Conservation (phyloP, 805 yeast genomes). For the Cyberlindnera subsufficiens region DNA sequence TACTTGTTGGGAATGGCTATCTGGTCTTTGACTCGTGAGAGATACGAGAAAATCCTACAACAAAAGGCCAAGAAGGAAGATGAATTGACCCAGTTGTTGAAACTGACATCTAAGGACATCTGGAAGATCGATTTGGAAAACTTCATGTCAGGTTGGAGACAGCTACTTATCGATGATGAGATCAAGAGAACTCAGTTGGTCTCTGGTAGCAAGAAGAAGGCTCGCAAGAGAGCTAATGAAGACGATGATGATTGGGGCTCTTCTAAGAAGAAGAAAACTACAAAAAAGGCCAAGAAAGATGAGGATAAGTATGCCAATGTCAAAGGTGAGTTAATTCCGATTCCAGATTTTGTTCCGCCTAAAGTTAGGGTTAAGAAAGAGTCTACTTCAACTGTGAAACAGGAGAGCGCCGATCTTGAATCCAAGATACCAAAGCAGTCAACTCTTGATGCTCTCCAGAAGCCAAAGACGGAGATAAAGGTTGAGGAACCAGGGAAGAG, state of each 20-base stretch:
- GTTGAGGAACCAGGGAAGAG: conserved; percentile 5
- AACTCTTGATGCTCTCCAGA: conserved; percentile 1
- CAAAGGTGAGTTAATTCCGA: conserved; percentile 18
- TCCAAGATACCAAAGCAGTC: background rate
- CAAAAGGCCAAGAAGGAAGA: conserved; percentile 69
- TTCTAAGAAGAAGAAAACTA: conserved; percentile 10
- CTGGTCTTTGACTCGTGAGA: conserved; percentile 88
- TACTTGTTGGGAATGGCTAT: conserved; percentile 88
- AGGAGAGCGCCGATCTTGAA: background rate
- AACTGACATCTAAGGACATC: conserved; percentile 73
- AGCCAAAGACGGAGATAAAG: conserved; percentile 12
- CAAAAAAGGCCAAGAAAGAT: conserved; percentile 10
- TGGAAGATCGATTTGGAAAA: conserved; percentile 83
- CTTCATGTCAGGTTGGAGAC: conserved; percentile 60
- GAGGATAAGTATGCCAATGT: conserved; percentile 13
- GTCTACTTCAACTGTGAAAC: conserved; percentile 5
- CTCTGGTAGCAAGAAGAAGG: conserved; percentile 39
- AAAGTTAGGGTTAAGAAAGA: conserved; percentile 19
- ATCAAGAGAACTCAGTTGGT: conserved; percentile 47
- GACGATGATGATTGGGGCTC: conserved; percentile 19
- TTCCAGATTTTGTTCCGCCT: conserved; percentile 22
- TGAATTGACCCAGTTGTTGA: conserved; percentile 61
- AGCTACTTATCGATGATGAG: conserved; percentile 61
- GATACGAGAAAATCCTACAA: conserved; percentile 71
- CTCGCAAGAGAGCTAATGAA: conserved; percentile 28